Conservation (phyloP, 345 rosid genomes). For the Litchi chinensis region DNA sequence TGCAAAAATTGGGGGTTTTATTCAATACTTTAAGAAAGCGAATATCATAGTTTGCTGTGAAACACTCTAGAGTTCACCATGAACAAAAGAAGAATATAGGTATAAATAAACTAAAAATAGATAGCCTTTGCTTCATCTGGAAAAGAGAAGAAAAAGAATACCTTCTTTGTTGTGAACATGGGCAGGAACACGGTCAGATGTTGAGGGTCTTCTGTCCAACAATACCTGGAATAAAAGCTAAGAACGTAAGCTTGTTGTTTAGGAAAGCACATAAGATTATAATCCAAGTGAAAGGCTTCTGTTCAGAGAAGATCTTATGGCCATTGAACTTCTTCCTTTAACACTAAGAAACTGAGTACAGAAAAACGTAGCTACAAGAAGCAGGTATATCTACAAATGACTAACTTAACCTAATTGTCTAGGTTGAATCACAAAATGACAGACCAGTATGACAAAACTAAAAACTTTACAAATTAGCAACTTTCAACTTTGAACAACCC, state of each 20-base stretch:
- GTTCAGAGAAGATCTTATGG: background rate
- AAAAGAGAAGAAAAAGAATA: constrained; percentile 19
- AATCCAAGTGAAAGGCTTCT: background rate
- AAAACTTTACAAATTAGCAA: background rate
- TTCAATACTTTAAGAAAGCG: background rate
- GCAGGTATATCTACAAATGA: background rate
- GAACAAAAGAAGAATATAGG: background rate
- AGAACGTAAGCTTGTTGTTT: background rate
- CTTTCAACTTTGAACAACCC: background rate
- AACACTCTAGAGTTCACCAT: background rate
- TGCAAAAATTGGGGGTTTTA: background rate
- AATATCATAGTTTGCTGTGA: background rate
- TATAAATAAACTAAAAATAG: background rate
- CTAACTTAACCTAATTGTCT: background rate
- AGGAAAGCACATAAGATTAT: too few species aligned
- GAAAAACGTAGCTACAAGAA: background rate
- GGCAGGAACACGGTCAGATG: constrained; percentile 37
- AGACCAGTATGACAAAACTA: background rate
- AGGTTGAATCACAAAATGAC: background rate
- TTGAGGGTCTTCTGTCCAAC: constrained; percentile 37
- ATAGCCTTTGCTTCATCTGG: background rate
- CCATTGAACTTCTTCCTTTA: background rate
- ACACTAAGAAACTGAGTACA: background rate
- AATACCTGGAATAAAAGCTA: constrained; percentile 28
- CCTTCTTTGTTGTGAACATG: constrained; percentile 51